phyloP scores from a whole-genome alignment of 176 grass and related monocot genomes.

The Musa troglodytarum region DNA sequence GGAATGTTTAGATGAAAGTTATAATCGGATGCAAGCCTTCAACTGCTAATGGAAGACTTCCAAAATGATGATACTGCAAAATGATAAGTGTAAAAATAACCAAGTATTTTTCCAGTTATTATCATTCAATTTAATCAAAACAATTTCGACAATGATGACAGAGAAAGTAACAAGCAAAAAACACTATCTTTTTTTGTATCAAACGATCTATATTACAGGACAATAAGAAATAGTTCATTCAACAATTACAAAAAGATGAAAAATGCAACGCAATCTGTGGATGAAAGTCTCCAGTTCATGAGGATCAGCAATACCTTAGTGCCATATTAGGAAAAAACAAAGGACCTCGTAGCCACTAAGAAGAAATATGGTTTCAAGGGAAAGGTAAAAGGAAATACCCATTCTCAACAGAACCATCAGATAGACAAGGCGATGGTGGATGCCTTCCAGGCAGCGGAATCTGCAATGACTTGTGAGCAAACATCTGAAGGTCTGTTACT shows the following conservation, averaged over 20 bases:
- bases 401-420: slow-evolving; percentile 10
- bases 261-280: neutral
- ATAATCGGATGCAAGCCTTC: neutral
- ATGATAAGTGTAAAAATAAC: neutral
- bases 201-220: neutral
- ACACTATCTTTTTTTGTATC: neutral
- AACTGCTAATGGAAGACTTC: neutral
- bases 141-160: neutral
- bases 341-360: neutral
- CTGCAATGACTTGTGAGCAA: slow-evolving; percentile 75
- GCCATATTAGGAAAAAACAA: neutral
- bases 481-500: slow-evolving; percentile 82
- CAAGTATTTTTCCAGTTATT: neutral
- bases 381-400: neutral
- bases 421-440: slow-evolving; percentile 26
- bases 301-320: neutral
- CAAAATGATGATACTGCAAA: neutral
- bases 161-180: neutral
- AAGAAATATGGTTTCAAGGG: neutral
- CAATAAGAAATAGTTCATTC: neutral
- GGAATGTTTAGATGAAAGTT: too few species aligned
- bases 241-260: neutral
- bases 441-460: slow-evolving; percentile 63
- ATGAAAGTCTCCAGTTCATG: neutral
- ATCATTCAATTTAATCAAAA: neutral